Evolutionary conservation across 192 early-diverging fungal genomes (phyloP), one percentile per base, ranked within the genome.

Genomic region (Coemansia sp.): DNA sequence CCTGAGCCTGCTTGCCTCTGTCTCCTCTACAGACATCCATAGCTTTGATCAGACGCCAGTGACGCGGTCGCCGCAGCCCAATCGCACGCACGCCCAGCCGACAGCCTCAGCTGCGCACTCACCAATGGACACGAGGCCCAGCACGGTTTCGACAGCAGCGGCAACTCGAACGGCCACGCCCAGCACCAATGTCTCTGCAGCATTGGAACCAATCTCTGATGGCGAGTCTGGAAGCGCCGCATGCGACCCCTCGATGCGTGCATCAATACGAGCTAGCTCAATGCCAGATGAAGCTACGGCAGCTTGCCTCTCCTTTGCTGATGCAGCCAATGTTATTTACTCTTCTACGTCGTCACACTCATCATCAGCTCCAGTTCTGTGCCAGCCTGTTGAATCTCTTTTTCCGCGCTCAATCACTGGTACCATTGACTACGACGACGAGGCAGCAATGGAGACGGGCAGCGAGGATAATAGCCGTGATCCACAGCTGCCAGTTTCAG

Each of bases 391-490:
- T 22, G 22, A 55, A 15, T 29, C 25, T 14, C 12, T 27, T 2
- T 55, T 55, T 55, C 53, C 53, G 12, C 23, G 47, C 3, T n/a
- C 43, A 32, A 10, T 27, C 45, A 50, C 15, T 27, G n/a, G 24
- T 27, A 21, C 24, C 51, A 55, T 32, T 35, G 53, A 55, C 24
- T 24, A 53, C 51, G 27, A 21, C 47, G 45, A 61, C 7, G 47
- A 50, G 21, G 32, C 61, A n/a, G 61, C 35, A 51, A 63, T 63
- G 61, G 50, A 54, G 25, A 51, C 61, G n/a, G 17, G 61, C 61
- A 63, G 49, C 61, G 49, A 51, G 11, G 21, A 37, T 37, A 41
- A 54, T 49, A 41, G 58, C 58, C 41, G 22, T 24, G 51, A 47
- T 27, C 41, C 43, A 19, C 59, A 35, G 59, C 59, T 50, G 25